Evolutionary conservation across 192 early-diverging fungal genomes (phyloP), one percentile per base, ranked within the genome.

Genomic region (Linnemannia exigua): DNA sequence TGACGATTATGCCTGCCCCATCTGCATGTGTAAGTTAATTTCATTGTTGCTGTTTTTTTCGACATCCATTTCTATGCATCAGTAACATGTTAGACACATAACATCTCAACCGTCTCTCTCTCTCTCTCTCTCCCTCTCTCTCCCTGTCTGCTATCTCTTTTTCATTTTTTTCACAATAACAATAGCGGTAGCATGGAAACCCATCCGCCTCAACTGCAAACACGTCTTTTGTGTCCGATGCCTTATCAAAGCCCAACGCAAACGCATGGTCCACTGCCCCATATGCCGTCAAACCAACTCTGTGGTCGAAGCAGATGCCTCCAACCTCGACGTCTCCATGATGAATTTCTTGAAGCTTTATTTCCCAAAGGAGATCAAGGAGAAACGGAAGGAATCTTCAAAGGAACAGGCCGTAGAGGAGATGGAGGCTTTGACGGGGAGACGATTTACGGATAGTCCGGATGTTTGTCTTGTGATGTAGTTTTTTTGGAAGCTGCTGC

Each of bases 161-260:
- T 66, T 25, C 8, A 36, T 38, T 67, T 68, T 15, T 52, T 37
- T 35, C 63, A 1, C 66, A 2, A 50, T 8, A 67, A 9, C 25
- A 20, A 48, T 80, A 92, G 93, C 90, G 48, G 88, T 97, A 48
- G 88, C 91, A 0, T 97, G 95, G 95, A 91, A 92, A 44, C 96
- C 96, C 33, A 92, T 97, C 72, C 93, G 95, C 14, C 88, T 97
- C 15, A 84, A 85, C 22, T 97, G 96, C 88, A 74, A 79, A 0
- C 96, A 97, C 79, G 89, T 96, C 7, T 97, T 95, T 73, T 97
- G 96, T 84, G 91, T 95, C 9, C 93, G 94, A 1, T 97, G 96
- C 75, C 74, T 97, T 47, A 90, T 97, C 66, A 95, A 96, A 66
- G 94, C 96, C 0, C 92, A 93, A 19, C 70, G 87, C 7, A 89